A percentile compares a stretch with the other conserved stretches of the same genome.
Evolutionary conservation across 495 filamentous ascomycete species (phyloP).

Genomic region (Penicillium cinerascens): DNA sequence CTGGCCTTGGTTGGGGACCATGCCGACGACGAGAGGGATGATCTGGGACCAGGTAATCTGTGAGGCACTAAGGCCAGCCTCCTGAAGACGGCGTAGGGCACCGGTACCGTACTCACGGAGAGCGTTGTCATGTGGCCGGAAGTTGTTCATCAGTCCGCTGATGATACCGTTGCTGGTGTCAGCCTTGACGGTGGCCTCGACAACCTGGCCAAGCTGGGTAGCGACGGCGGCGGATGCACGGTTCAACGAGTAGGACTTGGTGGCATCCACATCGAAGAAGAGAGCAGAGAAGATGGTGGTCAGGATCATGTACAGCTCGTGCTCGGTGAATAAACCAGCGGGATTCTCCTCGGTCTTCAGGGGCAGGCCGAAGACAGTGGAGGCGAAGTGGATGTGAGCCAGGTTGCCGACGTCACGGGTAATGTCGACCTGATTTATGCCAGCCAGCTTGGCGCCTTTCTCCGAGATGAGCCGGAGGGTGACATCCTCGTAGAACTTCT

Average conservation of each 20-base stretch:
- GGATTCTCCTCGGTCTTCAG: conserved; percentile 67
- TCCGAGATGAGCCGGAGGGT: conserved; percentile 62
- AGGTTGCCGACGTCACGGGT: conserved; percentile 74
- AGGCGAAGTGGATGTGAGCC: conserved; percentile 67
- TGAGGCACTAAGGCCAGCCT: conserved; percentile 58
- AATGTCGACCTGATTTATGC: conserved; percentile 68
- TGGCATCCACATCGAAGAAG: conserved; percentile 53
- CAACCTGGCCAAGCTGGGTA: conserved; percentile 57
- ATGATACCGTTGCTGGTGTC: conserved; percentile 55
- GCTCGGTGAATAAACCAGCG: conserved; percentile 69
- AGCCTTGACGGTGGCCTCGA: conserved; percentile 64
- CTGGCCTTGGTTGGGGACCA: conserved; percentile 69
- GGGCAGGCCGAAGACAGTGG: conserved; percentile 68
- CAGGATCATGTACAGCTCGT: conserved; percentile 76
- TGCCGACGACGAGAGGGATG: conserved; percentile 55
- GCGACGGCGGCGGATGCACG: conserved; percentile 60
- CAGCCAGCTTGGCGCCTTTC: conserved; percentile 57
- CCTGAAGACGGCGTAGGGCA: conserved; percentile 65
- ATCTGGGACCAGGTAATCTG: conserved; percentile 76
- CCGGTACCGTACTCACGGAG: conserved; percentile 65
- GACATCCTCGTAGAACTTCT: conserved; percentile 56
- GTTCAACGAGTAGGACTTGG: conserved; percentile 54
- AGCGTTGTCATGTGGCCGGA: conserved; percentile 49
- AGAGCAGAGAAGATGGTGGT: conserved; percentile 59
- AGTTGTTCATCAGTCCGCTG: conserved; percentile 53